Percentiles rank a stretch among this genome's conserved stretches.
phyloP scores from a whole-genome alignment of 2,329 filamentous ascomycete species.

The Neopestalotiopsis rosae region DNA sequence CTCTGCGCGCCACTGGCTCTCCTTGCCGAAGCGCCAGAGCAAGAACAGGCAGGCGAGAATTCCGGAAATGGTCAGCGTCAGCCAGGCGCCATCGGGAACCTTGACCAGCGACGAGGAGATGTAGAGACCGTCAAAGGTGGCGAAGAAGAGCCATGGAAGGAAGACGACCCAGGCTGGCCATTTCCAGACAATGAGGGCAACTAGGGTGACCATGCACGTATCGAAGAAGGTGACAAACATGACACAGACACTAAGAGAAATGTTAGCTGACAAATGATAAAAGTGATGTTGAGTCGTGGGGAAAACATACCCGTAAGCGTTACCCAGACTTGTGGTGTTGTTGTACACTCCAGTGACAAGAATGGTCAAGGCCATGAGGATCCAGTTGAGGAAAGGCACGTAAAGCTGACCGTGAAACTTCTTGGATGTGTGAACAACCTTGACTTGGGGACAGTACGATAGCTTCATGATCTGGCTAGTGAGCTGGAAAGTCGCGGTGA shows the following conservation, averaged over 20 bases:
- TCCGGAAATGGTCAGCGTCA: slow-evolving; percentile 70
- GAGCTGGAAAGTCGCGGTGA: slow-evolving; percentile 71
- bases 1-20: slow-evolving; percentile 77
- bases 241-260: slow-evolving; percentile 64
- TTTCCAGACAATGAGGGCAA: slow-evolving; percentile 75
- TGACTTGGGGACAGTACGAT: slow-evolving; percentile 77
- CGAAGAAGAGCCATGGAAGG: slow-evolving; percentile 66
- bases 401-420: slow-evolving; percentile 78
- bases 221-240: slow-evolving; percentile 82
- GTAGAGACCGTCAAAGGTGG: slow-evolving; percentile 71
- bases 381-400: slow-evolving; percentile 77
- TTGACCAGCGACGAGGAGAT: slow-evolving; percentile 74
- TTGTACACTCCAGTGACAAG: slow-evolving; percentile 73
- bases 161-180: slow-evolving; percentile 65
- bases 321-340: slow-evolving; percentile 70
- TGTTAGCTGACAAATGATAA: too few species aligned
- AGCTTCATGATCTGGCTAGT: slow-evolving; percentile 63
- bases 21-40: slow-evolving; percentile 81
- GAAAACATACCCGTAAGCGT: slow-evolving; percentile 66
- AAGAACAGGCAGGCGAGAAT: slow-evolving; percentile 70
- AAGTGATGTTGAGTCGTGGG: not conserved
- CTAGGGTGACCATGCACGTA: slow-evolving; percentile 75
- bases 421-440: slow-evolving; percentile 72
- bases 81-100: slow-evolving; percentile 79
- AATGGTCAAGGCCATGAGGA: slow-evolving; percentile 78